phyloP scores from a whole-genome alignment of 169 alveolate genomes.

The Plasmodium adleri region DNA sequence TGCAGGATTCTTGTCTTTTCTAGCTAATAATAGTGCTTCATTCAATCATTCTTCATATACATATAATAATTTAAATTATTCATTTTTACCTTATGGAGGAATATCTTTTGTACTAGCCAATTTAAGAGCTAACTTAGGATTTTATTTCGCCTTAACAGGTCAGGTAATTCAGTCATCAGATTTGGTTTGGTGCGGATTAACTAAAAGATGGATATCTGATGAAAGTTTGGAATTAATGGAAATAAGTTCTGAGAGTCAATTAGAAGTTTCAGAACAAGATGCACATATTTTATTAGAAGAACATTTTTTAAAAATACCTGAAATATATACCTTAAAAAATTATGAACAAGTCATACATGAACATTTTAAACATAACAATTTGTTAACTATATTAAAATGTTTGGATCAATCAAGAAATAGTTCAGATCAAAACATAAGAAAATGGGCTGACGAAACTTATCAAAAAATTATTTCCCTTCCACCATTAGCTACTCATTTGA shows the following conservation, averaged over 20 bases:
- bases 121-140: conserved; percentile 84
- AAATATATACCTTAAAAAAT: conserved; percentile 65
- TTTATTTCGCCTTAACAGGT: conserved; percentile 84
- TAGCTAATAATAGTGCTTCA: conserved; percentile 81
- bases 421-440: conserved; percentile 15
- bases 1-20: conserved; percentile 78
- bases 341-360: conserved; percentile 76
- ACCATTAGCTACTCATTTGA: conserved; percentile 71
- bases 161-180: conserved; percentile 77
- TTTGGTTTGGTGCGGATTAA: conserved; percentile 83
- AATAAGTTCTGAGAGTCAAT: conserved; percentile 75
- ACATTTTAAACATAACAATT: conserved; percentile 66
- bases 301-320: conserved; percentile 65
- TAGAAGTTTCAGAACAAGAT: conserved; percentile 78
- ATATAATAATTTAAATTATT: conserved; percentile 41
- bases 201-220: conserved; percentile 82
- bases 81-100: conserved; percentile 82
- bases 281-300: conserved; percentile 71
- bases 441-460: conserved; percentile 69
- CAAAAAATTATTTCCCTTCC: conserved; percentile 46
- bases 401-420: conserved; percentile 53
- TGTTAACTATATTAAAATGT: conserved; percentile 33
- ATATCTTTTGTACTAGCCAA: conserved; percentile 79
- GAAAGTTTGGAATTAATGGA: conserved; percentile 80
- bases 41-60: conserved; percentile 78